Conservation (phyloP, 2,329 filamentous ascomycete genomes). For the Claviceps quebecensis region DNA sequence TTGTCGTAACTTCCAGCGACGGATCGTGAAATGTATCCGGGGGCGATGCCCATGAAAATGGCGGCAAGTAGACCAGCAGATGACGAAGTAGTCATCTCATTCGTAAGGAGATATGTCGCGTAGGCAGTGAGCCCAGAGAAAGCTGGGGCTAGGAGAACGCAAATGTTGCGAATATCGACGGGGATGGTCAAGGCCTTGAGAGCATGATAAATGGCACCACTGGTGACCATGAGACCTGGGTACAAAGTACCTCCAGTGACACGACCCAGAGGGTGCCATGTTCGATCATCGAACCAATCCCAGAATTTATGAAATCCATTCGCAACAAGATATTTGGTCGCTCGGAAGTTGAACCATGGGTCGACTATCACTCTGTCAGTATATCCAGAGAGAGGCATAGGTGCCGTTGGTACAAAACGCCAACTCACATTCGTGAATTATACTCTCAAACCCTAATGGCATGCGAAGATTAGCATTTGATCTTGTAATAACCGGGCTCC, state of each 20-base stretch:
- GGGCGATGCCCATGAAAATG: conserved; percentile 91
- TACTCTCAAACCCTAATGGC: conserved; percentile 77
- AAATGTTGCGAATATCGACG: conserved; percentile 97
- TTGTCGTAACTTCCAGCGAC: conserved; percentile 98
- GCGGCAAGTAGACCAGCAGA: conserved; percentile 92
- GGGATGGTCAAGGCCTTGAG: conserved; percentile 80
- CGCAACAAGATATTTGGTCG: conserved; percentile 91
- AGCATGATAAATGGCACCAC: conserved; percentile 88
- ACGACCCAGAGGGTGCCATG: conserved; percentile 97
- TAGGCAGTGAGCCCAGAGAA: conserved; percentile 91
- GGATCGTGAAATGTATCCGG: conserved; percentile 94
- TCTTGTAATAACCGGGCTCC: background rate
- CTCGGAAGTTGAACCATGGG: conserved; percentile 99
- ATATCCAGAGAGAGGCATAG: background rate
- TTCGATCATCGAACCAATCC: conserved; percentile 99
- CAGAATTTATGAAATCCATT: conserved; percentile 98
- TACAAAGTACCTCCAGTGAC: conserved; percentile 98
- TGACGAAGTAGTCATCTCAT: conserved; percentile 90
- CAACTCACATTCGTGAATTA: conserved; percentile 94
- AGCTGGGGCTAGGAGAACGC: conserved; percentile 84
- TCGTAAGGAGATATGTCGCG: conserved; percentile 87
- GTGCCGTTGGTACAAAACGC: background rate
- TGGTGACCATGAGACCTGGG: conserved; percentile 97
- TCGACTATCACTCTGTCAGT: conserved; percentile 53
- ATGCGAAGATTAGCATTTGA: conserved; percentile 17